Percentiles rank a stretch among this genome's conserved stretches.
Evolutionary conservation across 495 filamentous ascomycete species (phyloP).

Genomic region (Lindgomyces ingoldianus): DNA sequence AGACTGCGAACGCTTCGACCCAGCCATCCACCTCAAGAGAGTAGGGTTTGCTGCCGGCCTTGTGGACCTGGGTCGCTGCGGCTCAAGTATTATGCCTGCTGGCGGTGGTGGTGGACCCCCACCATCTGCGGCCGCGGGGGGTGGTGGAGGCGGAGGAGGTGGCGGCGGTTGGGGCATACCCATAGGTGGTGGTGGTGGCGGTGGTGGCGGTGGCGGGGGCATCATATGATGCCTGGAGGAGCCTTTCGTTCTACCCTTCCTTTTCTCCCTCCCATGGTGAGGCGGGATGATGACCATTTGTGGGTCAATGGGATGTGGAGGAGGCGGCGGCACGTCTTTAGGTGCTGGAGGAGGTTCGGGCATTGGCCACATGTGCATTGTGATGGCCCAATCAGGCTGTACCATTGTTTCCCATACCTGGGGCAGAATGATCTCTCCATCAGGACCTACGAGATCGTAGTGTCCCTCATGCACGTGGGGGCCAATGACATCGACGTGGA

Average conservation of each 20-base stretch:
- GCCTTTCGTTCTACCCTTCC: constrained; percentile 7
- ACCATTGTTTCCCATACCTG: constrained; percentile 84
- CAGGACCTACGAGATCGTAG: constrained; percentile 80
- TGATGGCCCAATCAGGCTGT: constrained; percentile 84
- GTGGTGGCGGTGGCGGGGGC: background rate
- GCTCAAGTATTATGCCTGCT: background rate
- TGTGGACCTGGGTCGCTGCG: background rate
- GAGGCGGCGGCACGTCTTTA: background rate
- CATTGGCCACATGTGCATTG: constrained; percentile 98
- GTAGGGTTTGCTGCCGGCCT: constrained; percentile 6
- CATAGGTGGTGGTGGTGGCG: constrained; percentile 14
- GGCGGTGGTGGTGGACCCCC: constrained; percentile 17
- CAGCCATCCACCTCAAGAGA: constrained; percentile 35
- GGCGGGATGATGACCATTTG: background rate
- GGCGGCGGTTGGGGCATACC: constrained; percentile 17
- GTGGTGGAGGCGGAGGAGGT: constrained; percentile 30
- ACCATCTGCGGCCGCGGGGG: background rate
- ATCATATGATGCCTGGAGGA: background rate
- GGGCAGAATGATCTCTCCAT: constrained; percentile 85
- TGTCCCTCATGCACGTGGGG: constrained; percentile 81
- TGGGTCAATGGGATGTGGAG: background rate
- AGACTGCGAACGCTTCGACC: constrained; percentile 26
- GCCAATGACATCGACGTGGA: constrained; percentile 79
- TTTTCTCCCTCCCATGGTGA: constrained; percentile 4
- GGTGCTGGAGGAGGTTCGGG: constrained; percentile 56